Base-by-base conservation (phyloP, 2,329 filamentous ascomycete species). In the Dactylonectria estremocensis region DNA sequence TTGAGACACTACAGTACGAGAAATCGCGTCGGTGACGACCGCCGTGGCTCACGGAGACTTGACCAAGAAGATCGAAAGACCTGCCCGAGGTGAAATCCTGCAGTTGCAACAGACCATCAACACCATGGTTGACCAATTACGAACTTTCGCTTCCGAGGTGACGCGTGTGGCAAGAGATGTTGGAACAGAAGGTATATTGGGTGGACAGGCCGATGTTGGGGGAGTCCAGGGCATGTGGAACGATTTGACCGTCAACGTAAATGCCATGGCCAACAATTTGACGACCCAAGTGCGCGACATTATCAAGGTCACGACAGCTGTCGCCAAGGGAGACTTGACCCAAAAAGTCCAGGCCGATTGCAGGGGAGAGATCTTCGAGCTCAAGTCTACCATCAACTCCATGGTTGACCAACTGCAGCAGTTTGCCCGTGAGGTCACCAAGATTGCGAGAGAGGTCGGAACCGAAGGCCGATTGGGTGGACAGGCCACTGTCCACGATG, bases 371-470 rank as follows among this genome's bases (percentile, higher is more conserved):
- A 98, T 95, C 77, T 93, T 91, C 79, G 94, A 93, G 84, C 92
- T 99, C 78, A 99, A 99, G 83, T 95, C 95, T 67, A 98, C 96
- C 53, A 99, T 98, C 86, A 99, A 99, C 83, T 96, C 93, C 80
- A 99, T 99, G 95, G 95, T 99, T 73, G 96, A 98, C 80, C 96
- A 98, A 81, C 86, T 99, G 65, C 94, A 97, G 78, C 95, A 98
- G 78, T 98, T 98, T 79, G 96, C 96, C 10, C 93, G 95, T 78
- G 95, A 98, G 84, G 96, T 99, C 75, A 98, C 95, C 43, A 97
- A 96, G 82, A 93, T 99, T 77, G 95, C 95, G 43, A 92, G 94
- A 80, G 95, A 98, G 82, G 96, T 98, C 86, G 95, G 95, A 68
- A 98, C 95, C 1, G 95, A 99, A 81, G 95, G 95, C 76, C 91